Base-by-base conservation (phyloP, 257 asterid species). In the Osmanthus fragrans region DNA sequence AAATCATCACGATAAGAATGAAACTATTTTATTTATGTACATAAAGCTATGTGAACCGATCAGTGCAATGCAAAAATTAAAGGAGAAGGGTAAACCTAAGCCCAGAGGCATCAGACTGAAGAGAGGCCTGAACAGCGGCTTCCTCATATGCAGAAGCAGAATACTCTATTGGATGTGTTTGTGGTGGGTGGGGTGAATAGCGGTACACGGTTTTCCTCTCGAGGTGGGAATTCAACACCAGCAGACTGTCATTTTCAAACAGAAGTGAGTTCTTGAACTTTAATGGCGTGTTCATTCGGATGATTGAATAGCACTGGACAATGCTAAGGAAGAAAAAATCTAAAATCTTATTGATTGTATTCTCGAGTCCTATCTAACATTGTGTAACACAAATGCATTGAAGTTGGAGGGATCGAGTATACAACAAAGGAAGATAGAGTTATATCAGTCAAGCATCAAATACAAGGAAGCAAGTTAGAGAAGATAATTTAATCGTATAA, bases 181-280 rank as follows among this genome's bases (percentile, higher is more conserved):
- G 99, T 67, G 99, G 96, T 75, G 98, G 99, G 96, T 75, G 98
- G 98, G 78, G 99, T 91, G 85, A 95, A 95, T 63, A 95, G 74
- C 3, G 99, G 97, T 25, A 92, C 98, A 77, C 88, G 87, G 81
- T 86, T 89, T 84, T 86, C 99, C 85, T 84, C 97, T 75, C 94
- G 89, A 42, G 99, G 99, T 54, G 99, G 99, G 84, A 93, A 95
- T 77, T 89, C 97, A 33, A 95, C 92, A 70, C 99, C 98, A 82
- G 90, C 88, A 40, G 96, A 75, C 98, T 94, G 88, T 66, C 34
- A 87, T 79, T 56, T 40, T 40, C 47, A 40, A 40, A 79, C 37
- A 66, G 74, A 70, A 71, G 63, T 67, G n/a, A 47, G 78, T 74
- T 76, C 54, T 45, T 45, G 54, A 45, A 45, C n/a, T 13, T 45